A percentile compares a stretch with the other conserved stretches of the same genome.
Evolutionary conservation across 371 early-diverging fungal species (phyloP).

Genomic region (Mucor circinelloides): DNA sequence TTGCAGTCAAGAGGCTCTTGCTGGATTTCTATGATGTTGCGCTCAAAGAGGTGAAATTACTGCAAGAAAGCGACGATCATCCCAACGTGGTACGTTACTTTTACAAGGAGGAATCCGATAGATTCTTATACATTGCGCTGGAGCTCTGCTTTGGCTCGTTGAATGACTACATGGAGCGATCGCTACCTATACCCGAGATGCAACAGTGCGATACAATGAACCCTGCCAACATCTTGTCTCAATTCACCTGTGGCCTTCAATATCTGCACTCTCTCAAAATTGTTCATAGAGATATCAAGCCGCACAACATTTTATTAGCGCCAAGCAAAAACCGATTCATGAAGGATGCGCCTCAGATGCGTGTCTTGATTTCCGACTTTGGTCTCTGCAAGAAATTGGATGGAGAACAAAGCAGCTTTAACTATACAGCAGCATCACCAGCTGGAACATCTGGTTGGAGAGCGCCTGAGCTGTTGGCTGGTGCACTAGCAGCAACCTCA

Average conservation of each 20-base stretch:
- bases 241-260: constrained; percentile 81
- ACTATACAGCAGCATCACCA: constrained; percentile 80
- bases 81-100: constrained; percentile 97
- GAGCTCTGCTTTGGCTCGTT: constrained; percentile 88
- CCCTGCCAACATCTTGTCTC: constrained; percentile 66
- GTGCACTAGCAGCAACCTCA: constrained; percentile 32
- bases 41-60: constrained; percentile 86
- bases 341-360: constrained; percentile 36
- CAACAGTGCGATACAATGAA: constrained; percentile 36
- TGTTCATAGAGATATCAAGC: constrained; percentile 80
- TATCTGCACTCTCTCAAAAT: constrained; percentile 73
- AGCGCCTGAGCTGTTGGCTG: constrained; percentile 87
- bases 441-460: constrained; percentile 96
- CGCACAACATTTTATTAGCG: constrained; percentile 87
- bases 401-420: constrained; percentile 92
- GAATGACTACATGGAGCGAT: constrained; percentile 61
- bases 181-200: constrained; percentile 31
- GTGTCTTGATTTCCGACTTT: constrained; percentile 95
- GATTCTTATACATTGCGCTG: constrained; percentile 94
- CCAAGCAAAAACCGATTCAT: constrained; percentile 47
- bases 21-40: constrained; percentile 95
- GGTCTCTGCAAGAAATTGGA: constrained; percentile 95
- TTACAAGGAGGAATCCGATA: constrained; percentile 84
- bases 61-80: constrained; percentile 94
- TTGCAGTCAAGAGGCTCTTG: constrained; percentile 94